Evolutionary conservation across 1,139 yeast species (phyloP), one percentile per base, ranked within the genome.

Genomic region (Blastobotrys indianensis): DNA sequence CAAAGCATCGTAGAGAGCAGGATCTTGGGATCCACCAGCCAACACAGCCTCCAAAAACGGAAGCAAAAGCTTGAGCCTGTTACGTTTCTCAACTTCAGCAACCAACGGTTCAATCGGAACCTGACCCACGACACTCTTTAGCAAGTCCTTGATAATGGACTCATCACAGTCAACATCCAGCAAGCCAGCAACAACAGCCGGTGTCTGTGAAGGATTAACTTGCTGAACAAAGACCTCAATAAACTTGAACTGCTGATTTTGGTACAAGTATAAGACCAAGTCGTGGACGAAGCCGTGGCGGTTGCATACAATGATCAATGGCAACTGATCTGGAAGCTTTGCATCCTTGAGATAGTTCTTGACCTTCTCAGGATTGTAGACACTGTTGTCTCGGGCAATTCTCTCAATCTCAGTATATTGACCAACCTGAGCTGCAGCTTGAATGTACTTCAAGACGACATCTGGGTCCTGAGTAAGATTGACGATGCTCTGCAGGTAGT

Each of bases 101-200:
- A 94, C 95, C 60, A 92, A 78, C 57, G 85, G 90, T 57, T 77
- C 85, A 57, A 92, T 79, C 56, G 98, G 97, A 51, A 92, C 96
- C 68, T 94, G 92, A 45, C 97, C 98, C 49, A 88, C 73, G 12
- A 92, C 98, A 34, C 95, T 82, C 63, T 76, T 76, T 57, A 94
- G 76, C 62, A 92, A 74, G 46, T 79, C 77, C 70, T 87, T 85
- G 64, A 94, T 87, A 56, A 88, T 84, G 47, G 72, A 69, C 67
- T 94, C 98, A 57, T 92, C 98, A 70, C 97, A 88, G 67, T 92
- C 98, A 58, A 92, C 97, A 66, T 92, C 99, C 58, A 92, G 74
- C 62, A 92, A 76, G 39, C 95, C 98, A 51, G 97, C 98, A 63
- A 92, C 77, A 53, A 94, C 98, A 68, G 90, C 95, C 15, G 98